These are phyloP conservation scores for Trichoderma sp. DNA, from an alignment of 2,329 filamentous ascomycete species.

Conservation along the genomic window DNA sequence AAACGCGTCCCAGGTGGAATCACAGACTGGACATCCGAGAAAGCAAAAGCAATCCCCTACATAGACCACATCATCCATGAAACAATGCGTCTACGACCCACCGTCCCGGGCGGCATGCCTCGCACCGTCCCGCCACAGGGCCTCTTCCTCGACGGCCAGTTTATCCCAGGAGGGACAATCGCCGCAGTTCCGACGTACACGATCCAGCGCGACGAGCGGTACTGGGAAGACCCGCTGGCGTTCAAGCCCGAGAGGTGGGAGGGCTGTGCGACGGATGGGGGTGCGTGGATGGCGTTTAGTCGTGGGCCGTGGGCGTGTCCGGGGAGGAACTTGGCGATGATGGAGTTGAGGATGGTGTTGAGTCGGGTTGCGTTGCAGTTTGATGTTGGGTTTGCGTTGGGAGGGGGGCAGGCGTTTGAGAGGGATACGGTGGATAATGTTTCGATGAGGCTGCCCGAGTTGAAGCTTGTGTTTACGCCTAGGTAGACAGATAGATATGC, in stretches of 20 bases:
- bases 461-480: slow-evolving; percentile 38
- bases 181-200: slow-evolving; percentile 34
- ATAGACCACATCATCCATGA: slow-evolving; percentile 46
- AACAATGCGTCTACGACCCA: slow-evolving; percentile 43
- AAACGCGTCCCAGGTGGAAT: neutral
- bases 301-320: slow-evolving; percentile 40
- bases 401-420: neutral
- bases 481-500: neutral
- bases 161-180: slow-evolving; percentile 43
- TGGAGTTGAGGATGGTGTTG: slow-evolving; percentile 35
- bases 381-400: slow-evolving; percentile 34
- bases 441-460: neutral
- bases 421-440: slow-evolving; percentile 4
- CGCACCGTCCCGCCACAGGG: slow-evolving; percentile 45
- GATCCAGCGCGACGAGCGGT: slow-evolving; percentile 30
- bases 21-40: slow-evolving; percentile 28
- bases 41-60: slow-evolving; percentile 29
- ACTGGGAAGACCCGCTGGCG: slow-evolving; percentile 31
- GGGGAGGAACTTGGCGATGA: slow-evolving; percentile 42
- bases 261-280: neutral
- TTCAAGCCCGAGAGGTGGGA: slow-evolving; percentile 44
- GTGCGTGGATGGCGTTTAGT: slow-evolving; percentile 24
- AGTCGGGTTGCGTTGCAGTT: slow-evolving; percentile 12
- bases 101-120: slow-evolving; percentile 41
- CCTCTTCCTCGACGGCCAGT: slow-evolving; percentile 36